phyloP scores from a whole-genome alignment of 2,329 filamentous ascomycete species.

The Monilinia aucupariae region DNA sequence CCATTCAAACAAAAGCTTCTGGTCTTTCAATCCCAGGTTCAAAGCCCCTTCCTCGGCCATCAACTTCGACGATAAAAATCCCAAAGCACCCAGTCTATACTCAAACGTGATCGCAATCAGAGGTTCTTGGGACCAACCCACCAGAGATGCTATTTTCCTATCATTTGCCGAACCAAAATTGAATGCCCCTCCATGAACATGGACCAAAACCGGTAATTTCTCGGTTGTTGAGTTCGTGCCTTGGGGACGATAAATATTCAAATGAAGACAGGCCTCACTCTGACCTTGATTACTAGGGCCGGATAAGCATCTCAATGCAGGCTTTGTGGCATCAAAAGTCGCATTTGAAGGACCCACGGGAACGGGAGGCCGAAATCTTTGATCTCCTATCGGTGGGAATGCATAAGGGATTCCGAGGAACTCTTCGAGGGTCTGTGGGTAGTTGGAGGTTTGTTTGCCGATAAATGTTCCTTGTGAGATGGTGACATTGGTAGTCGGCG shows the following conservation, averaged over 20 bases:
- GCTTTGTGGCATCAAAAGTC: conserved; percentile 37
- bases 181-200: conserved; percentile 60
- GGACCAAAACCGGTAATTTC: conserved; percentile 49
- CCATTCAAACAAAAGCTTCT: conserved; percentile 55
- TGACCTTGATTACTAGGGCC: conserved; percentile 15
- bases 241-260: conserved; percentile 44
- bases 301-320: conserved; percentile 34
- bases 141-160: conserved; percentile 49
- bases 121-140: conserved; percentile 47
- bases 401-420: conserved; percentile 49
- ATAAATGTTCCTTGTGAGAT: conserved; percentile 30
- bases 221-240: conserved; percentile 23
- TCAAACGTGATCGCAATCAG: conserved; percentile 56
- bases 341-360: conserved; percentile 22
- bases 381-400: conserved; percentile 42
- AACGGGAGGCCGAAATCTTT: conserved; percentile 40
- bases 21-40: conserved; percentile 62
- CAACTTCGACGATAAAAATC: conserved; percentile 59
- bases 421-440: conserved; percentile 33
- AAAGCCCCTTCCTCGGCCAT: conserved; percentile 50
- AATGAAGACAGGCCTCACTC: conserved; percentile 49
- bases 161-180: conserved; percentile 45
- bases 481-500: conserved; percentile 16
- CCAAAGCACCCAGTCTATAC: conserved; percentile 60
- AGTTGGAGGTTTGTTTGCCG: conserved; percentile 22